Conservation (phyloP, 108 stramenopile genomes). For the Pseudonitzschia pungens region DNA sequence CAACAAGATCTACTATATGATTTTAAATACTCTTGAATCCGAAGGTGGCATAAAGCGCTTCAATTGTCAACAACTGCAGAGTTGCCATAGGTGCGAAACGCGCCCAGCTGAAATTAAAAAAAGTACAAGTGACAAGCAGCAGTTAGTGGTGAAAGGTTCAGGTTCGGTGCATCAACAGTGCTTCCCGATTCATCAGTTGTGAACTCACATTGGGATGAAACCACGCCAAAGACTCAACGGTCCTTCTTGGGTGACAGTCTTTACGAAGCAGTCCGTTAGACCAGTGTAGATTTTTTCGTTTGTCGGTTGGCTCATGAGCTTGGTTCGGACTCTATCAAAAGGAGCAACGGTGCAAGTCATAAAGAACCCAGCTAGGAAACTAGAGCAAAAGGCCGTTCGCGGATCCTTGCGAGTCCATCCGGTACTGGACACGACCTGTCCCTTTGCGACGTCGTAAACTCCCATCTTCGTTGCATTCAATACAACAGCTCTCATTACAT, state of each 20-base stretch:
- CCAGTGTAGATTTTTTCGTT: slow-evolving; percentile 50
- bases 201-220: slow-evolving; percentile 52
- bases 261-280: slow-evolving; percentile 49
- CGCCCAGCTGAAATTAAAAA: slow-evolving; percentile 39
- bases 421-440: slow-evolving; percentile 49
- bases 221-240: slow-evolving; percentile 50
- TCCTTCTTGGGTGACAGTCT: slow-evolving; percentile 55
- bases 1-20: not conserved
- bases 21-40: slow-evolving; percentile 50
- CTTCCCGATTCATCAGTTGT: not conserved
- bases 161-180: too few relatives aligned
- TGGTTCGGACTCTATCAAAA: slow-evolving; percentile 54
- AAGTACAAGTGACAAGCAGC: not conserved
- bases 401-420: slow-evolving; percentile 53
- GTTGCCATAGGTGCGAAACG: slow-evolving; percentile 66
- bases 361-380: slow-evolving; percentile 48
- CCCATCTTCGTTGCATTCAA: slow-evolving; percentile 78
- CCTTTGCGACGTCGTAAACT: slow-evolving; percentile 80
- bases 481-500: slow-evolving; percentile 61
- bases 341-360: slow-evolving; percentile 83
- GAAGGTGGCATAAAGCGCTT: slow-evolving; percentile 37
- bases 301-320: slow-evolving; percentile 64
- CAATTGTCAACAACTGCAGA: slow-evolving; percentile 64
- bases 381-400: slow-evolving; percentile 40
- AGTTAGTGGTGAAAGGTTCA: not conserved